Conservation (phyloP, 1,284 basidiomycete species). For the Ceratobasidium sp. region DNA sequence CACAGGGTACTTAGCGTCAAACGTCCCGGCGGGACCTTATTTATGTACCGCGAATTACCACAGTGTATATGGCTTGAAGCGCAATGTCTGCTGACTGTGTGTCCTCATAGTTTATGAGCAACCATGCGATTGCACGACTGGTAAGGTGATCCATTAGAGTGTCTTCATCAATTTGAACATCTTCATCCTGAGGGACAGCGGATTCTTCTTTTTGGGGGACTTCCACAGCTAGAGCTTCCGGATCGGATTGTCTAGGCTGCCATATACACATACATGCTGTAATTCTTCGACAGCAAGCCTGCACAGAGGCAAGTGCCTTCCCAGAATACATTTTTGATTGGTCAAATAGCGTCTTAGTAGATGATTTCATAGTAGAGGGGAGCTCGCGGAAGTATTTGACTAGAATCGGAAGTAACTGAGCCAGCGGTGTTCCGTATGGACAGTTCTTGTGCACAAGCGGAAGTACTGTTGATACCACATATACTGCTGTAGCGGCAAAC, state of each 20-base stretch:
- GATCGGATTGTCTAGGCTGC: neutral
- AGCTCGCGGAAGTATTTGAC: neutral
- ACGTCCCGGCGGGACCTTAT: too few relatives aligned
- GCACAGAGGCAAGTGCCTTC: neutral
- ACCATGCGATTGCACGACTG: neutral
- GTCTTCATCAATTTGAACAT: neutral
- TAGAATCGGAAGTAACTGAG: neutral
- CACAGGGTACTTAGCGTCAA: too few relatives aligned
- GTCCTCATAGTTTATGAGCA: neutral
- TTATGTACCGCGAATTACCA: too few relatives aligned
- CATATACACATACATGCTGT: too few relatives aligned
- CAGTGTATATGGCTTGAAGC: too few relatives aligned
- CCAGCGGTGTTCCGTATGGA: slow-evolving; percentile 10
- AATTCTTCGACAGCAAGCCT: too few relatives aligned
- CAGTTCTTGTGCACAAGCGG: neutral
- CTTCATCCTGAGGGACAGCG: neutral
- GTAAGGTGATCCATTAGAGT: neutral
- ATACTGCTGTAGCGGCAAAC: neutral
- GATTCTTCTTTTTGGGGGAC: neutral
- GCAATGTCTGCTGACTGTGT: neutral
- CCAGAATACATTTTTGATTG: neutral
- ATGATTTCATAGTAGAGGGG: neutral
- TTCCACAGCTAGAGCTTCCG: neutral
- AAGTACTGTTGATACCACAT: neutral
- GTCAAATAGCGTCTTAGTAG: neutral